These are phyloP conservation scores for Cryptococcus hybrid DNA, from an alignment of 1,284 basidiomycete genomes.

Conservation along the genomic window DNA sequence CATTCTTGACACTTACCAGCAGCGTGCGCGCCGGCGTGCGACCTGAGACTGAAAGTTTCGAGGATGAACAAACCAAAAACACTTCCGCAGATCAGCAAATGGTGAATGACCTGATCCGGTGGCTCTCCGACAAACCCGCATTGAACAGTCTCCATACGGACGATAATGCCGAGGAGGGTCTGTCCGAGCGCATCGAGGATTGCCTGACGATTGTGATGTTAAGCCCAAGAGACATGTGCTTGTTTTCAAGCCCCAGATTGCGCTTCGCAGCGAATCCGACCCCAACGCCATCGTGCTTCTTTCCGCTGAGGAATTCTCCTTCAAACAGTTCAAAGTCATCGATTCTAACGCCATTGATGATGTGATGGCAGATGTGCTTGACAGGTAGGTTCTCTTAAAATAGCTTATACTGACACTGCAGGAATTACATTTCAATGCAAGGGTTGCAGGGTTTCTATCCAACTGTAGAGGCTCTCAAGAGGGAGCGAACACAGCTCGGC, in stretches of 20 bases:
- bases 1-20: conserved; percentile 29
- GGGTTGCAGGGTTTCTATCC: conserved; percentile 90
- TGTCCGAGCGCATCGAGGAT: conserved; percentile 19
- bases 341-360: conserved; percentile 78
- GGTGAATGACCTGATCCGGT: conserved; percentile 19
- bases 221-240: conserved; percentile 73
- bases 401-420: conserved; percentile 36
- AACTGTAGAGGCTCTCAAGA: conserved; percentile 34
- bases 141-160: conserved; percentile 22
- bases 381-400: conserved; percentile 57
- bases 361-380: conserved; percentile 80
- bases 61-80: conserved; percentile 9
- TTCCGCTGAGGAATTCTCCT: conserved; percentile 75
- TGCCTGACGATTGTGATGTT: conserved; percentile 47
- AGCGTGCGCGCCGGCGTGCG: conserved; percentile 15
- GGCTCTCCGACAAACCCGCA: conserved; percentile 12
- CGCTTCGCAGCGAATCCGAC: conserved; percentile 66
- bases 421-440: conserved; percentile 70
- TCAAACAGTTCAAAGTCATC: conserved; percentile 78
- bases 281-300: conserved; percentile 69
- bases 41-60: conserved; percentile 2
- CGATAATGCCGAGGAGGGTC: conserved; percentile 8
- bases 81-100: conserved; percentile 8
- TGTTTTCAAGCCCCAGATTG: conserved; percentile 87
- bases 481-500: conserved; percentile 23